These are phyloP conservation scores for Gymnopus androsaceus DNA, from an alignment of 1,284 basidiomycete species.

Conservation along the genomic window DNA sequence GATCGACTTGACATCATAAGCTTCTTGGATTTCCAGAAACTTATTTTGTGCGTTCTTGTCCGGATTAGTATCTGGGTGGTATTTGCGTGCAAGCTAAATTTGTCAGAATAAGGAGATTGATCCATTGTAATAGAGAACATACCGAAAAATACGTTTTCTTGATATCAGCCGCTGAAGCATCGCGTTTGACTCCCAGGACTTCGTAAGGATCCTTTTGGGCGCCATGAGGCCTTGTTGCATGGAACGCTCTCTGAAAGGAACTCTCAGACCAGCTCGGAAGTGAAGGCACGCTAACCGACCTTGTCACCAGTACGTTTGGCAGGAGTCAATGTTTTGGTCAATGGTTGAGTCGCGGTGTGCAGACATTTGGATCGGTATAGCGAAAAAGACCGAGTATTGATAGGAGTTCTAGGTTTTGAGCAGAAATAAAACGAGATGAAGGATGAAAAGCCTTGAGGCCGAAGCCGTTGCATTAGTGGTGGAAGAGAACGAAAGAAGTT, in stretches of 20 bases:
- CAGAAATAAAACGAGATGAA: slow-evolving; percentile 61
- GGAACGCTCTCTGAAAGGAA: slow-evolving; percentile 66
- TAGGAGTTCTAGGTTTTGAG: slow-evolving; percentile 37
- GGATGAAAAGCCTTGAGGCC: slow-evolving; percentile 53
- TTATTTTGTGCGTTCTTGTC: slow-evolving; percentile 90
- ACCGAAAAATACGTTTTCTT: slow-evolving; percentile 97
- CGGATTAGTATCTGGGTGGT: slow-evolving; percentile 96
- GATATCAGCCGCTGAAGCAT: slow-evolving; percentile 86
- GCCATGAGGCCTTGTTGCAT: slow-evolving; percentile 58
- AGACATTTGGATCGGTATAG: slow-evolving; percentile 39
- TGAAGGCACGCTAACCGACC: slow-evolving; percentile 25
- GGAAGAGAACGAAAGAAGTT: not conserved
- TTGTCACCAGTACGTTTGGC: slow-evolving; percentile 32
- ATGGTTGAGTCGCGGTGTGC: slow-evolving; percentile 24
- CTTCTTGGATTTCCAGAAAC: slow-evolving; percentile 96
- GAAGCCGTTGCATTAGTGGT: slow-evolving; percentile 45
- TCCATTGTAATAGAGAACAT: slow-evolving; percentile 27
- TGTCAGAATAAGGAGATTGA: slow-evolving; percentile 18
- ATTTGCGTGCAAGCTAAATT: slow-evolving; percentile 91
- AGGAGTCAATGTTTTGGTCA: slow-evolving; percentile 17
- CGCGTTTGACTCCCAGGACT: slow-evolving; percentile 85
- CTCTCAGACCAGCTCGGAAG: slow-evolving; percentile 16
- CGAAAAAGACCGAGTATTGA: slow-evolving; percentile 43
- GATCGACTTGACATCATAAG: slow-evolving; percentile 82
- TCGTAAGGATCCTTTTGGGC: slow-evolving; percentile 91